Percentiles rank a stretch among this genome's conserved stretches.
These are phyloP conservation scores for Breynia disticha DNA, from an alignment of 441 rosid species.

Conservation along the genomic window DNA sequence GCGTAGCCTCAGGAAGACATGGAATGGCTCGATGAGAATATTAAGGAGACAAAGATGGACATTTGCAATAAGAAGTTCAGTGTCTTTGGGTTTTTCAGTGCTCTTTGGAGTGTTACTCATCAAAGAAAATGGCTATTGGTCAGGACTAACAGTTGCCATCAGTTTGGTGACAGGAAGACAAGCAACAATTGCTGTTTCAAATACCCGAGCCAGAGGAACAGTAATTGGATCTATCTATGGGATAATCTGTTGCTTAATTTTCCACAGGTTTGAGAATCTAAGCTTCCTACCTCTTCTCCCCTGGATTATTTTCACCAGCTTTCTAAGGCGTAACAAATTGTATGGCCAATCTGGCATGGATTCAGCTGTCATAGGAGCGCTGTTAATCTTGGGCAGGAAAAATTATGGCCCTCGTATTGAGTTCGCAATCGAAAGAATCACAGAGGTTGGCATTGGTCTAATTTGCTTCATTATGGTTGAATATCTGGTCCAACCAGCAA, in stretches of 20 bases:
- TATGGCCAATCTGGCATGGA: slow-evolving; percentile 65
- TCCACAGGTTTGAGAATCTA: slow-evolving; percentile 28
- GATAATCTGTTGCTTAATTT: slow-evolving; percentile 44
- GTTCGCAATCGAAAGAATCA: slow-evolving; percentile 54
- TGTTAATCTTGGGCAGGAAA: slow-evolving; percentile 59
- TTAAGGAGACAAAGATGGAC: slow-evolving; percentile 31
- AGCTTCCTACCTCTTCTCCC: slow-evolving; percentile 57
- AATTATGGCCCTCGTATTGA: slow-evolving; percentile 46
- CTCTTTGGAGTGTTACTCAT: slow-evolving; percentile 50
- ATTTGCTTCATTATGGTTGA: slow-evolving; percentile 46
- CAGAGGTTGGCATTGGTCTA: slow-evolving; percentile 57
- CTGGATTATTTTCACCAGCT: slow-evolving; percentile 54
- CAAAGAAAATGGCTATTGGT: slow-evolving; percentile 56
- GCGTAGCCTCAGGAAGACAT: slow-evolving; percentile 12
- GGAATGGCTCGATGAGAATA: slow-evolving; percentile 13
- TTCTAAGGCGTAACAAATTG: slow-evolving; percentile 61
- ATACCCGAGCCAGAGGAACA: slow-evolving; percentile 71
- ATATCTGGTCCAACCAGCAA: slow-evolving; percentile 32
- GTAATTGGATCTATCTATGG: slow-evolving; percentile 80
- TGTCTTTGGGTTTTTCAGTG: slow-evolving; percentile 65
- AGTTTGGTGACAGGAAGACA: slow-evolving; percentile 54
- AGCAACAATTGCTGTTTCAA: slow-evolving; percentile 50
- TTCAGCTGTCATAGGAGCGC: slow-evolving; percentile 56
- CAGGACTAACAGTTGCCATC: slow-evolving; percentile 68
- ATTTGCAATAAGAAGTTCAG: slow-evolving; percentile 59